Percentiles rank a stretch among this genome's conserved stretches.
Evolutionary conservation across 2,329 filamentous ascomycete species (phyloP).

Genomic region (Microsporum audouinii): DNA sequence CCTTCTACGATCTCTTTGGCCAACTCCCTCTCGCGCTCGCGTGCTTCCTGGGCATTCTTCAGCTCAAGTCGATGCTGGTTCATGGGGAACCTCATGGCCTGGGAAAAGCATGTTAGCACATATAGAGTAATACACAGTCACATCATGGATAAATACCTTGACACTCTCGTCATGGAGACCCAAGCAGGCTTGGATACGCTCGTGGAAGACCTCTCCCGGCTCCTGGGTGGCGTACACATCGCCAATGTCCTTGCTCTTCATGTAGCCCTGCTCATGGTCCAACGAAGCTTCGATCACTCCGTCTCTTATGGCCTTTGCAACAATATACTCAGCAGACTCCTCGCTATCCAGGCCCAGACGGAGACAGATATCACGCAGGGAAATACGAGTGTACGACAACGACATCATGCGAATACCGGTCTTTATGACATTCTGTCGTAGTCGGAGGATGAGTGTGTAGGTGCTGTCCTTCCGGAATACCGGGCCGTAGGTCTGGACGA

Average conservation of each 20-base stretch:
- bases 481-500: constrained; percentile 67
- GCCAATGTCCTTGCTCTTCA: constrained; percentile 95
- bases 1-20: constrained; percentile 98
- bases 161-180: constrained; percentile 94
- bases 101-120: constrained; percentile 19
- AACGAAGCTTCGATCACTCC: constrained; percentile 92
- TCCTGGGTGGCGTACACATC: constrained; percentile 95
- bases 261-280: constrained; percentile 88
- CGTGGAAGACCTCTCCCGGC: constrained; percentile 93
- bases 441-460: constrained; percentile 85
- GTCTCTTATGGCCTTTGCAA: constrained; percentile 94
- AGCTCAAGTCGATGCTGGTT: constrained; percentile 95
- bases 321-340: constrained; percentile 97
- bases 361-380: constrained; percentile 91
- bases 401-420: constrained; percentile 99
- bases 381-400: constrained; percentile 93
- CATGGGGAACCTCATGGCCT: constrained; percentile 99
- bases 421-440: constrained; percentile 98
- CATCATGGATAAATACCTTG: constrained; percentile 53
- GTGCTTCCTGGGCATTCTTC: constrained; percentile 96
- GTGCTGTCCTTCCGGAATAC: constrained; percentile 89
- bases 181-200: constrained; percentile 84
- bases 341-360: constrained; percentile 86
- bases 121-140: neutral
- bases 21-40: constrained; percentile 89